These are phyloP conservation scores for Yamadazyma dushanensis DNA, from an alignment of 1,139 yeast genomes.

Conservation along the genomic window DNA sequence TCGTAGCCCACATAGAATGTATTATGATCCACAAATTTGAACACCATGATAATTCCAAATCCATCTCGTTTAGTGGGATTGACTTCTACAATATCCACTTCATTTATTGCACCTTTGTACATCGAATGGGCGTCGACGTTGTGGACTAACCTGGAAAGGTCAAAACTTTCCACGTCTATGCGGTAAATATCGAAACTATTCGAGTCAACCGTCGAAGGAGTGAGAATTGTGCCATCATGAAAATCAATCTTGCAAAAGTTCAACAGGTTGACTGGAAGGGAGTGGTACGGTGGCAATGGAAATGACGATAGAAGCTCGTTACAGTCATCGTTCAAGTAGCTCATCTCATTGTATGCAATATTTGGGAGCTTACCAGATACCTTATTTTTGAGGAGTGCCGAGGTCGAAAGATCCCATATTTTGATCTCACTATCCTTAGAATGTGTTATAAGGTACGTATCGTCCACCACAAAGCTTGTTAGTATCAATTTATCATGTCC, in stretches of 20 bases:
- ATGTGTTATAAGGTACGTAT: slow-evolving; percentile 46
- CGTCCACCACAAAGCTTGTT: slow-evolving; percentile 36
- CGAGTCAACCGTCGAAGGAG: slow-evolving; percentile 57
- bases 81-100: slow-evolving; percentile 12
- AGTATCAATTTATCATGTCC: slow-evolving; percentile 51
- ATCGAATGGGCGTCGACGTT: slow-evolving; percentile 25
- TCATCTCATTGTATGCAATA: slow-evolving; percentile 13
- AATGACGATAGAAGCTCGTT: slow-evolving; percentile 10
- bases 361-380: slow-evolving; percentile 12
- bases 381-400: background rate
- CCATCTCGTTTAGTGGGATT: slow-evolving; percentile 28
- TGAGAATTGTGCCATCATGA: slow-evolving; percentile 29
- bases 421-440: slow-evolving; percentile 53
- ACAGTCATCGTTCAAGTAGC: slow-evolving; percentile 12
- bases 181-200: slow-evolving; percentile 53
- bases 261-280: slow-evolving; percentile 55
- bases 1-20: slow-evolving; percentile 53
- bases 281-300: slow-evolving; percentile 23
- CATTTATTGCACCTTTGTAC: slow-evolving; percentile 8
- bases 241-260: slow-evolving; percentile 54
- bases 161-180: slow-evolving; percentile 23
- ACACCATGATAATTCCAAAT: slow-evolving; percentile 58
- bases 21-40: slow-evolving; percentile 31
- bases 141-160: slow-evolving; percentile 25
- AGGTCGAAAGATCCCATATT: slow-evolving; percentile 42